These are phyloP conservation scores for Skeletonema costatum DNA, from an alignment of 108 stramenopile genomes.

Conservation along the genomic window DNA sequence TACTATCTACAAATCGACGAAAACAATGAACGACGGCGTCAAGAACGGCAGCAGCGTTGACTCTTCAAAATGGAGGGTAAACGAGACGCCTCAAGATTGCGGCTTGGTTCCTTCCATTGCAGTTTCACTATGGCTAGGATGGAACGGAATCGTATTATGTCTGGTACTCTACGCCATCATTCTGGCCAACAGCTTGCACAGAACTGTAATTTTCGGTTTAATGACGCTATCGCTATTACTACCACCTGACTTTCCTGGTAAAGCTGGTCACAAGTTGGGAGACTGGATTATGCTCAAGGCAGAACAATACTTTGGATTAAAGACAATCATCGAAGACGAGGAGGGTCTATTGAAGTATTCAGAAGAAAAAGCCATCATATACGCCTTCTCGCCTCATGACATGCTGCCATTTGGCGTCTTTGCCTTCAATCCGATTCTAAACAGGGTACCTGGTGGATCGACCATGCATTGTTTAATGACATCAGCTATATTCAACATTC, in stretches of 20 bases:
- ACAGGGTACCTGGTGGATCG: conserved; percentile 42
- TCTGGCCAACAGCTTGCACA: conserved; percentile 23
- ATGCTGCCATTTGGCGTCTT: conserved; percentile 57
- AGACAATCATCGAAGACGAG: conserved; percentile 57
- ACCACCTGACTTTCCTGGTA: conserved; percentile 47
- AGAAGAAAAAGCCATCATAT: conserved; percentile 45
- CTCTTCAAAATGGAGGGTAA: conserved; percentile 29
- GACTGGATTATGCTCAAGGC: conserved; percentile 54
- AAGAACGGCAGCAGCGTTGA: conserved; percentile 7
- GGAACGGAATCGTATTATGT: conserved; percentile 36
- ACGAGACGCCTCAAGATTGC: conserved; percentile 29
- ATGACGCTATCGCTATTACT: conserved; percentile 20
- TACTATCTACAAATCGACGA: background rate
- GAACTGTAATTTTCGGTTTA: conserved; percentile 29
- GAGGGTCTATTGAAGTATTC: conserved; percentile 35
- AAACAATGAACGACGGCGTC: background rate
- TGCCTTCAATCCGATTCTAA: conserved; percentile 42
- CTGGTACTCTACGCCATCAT: conserved; percentile 30
- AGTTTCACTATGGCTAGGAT: conserved; percentile 43
- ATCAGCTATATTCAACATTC: conserved; percentile 49
- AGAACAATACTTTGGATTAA: conserved; percentile 56
- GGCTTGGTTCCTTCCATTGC: conserved; percentile 37
- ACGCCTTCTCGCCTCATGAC: conserved; percentile 59
- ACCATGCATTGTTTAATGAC: conserved; percentile 45
- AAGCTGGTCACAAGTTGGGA: conserved; percentile 25